Evolutionary conservation across 257 asterid species (phyloP).

Genomic region (Jaltomata sinuosa): DNA sequence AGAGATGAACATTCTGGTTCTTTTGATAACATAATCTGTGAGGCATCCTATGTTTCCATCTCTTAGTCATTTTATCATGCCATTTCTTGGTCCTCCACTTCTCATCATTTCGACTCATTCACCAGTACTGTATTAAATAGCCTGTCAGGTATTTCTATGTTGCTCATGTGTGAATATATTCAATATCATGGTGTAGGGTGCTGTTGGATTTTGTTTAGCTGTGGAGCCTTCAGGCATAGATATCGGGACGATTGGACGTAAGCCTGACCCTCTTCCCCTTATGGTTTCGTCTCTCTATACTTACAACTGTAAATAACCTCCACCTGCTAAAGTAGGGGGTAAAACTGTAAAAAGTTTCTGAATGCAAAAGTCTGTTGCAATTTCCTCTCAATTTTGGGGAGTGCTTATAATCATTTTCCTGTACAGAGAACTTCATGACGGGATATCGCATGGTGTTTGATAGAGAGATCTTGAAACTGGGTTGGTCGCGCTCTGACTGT

Average conservation of each 20-base stretch:
- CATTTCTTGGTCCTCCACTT: not conserved
- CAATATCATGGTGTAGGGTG: constrained; percentile 52
- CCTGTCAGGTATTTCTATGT: not conserved
- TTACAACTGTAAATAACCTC: not conserved
- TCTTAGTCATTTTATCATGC: not conserved
- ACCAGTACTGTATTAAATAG: not conserved
- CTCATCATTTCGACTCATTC: not conserved
- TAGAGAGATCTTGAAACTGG: constrained; percentile 62
- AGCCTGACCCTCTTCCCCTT: constrained; percentile 18
- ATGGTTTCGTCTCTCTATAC: not conserved
- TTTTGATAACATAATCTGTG: not conserved
- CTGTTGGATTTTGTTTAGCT: constrained; percentile 83
- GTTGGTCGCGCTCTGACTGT: constrained; percentile 77
- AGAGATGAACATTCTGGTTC: not conserved
- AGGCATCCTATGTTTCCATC: not conserved
- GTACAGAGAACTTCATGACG: constrained; percentile 89
- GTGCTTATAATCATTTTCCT: not conserved
- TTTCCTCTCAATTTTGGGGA: not conserved
- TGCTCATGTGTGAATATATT: constrained; percentile 1
- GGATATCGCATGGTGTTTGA: constrained; percentile 78
- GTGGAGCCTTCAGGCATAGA: constrained; percentile 42
- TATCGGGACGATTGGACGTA: constrained; percentile 85
- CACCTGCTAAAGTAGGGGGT: not conserved
- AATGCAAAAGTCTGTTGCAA: not conserved
- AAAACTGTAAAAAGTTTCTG: not conserved